Base-by-base conservation (phyloP, 176 grass and related monocot genomes). In the Rhynchospora breviuscula region DNA sequence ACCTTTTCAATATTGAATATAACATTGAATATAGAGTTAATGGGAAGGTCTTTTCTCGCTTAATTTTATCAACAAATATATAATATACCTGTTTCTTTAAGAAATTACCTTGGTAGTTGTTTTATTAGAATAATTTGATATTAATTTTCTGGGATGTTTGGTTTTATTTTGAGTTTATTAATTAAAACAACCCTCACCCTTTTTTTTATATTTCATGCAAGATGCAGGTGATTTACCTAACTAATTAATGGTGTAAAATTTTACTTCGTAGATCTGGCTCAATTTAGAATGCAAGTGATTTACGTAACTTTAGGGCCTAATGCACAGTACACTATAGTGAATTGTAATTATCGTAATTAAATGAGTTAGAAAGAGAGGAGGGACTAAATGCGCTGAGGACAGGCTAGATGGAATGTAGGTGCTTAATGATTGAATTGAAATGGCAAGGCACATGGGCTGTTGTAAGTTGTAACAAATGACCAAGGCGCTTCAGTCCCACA, bases 341-440 rank as follows among this genome's bases (percentile, higher is more conserved):
- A 53, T 77, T 48, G 11, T 57, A 77, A 77, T 77, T 31, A 64
- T 63, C 14, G 19, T 33, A 81, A 81, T 63, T 81, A 47, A 60
- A 48, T n/a, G 40, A 45, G 33, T 21, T 64, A 25, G 45, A 63
- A 22, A 64, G 43, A 63, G 46, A 64, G 43, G 29, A 67, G 59
- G 43, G 33, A 64, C 19, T 51, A 82, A 14, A 33, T 7, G 49
- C 19, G 5, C 74, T 31, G 33, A 59, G 35, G 54, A 79, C 79
- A 64, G 59, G 56, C 59, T 22, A 81, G 25, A 66, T 49, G 60
- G 60, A 82, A 82, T 53, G 60, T 82, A 67, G 60, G 45, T 82
- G 80, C 60, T 31, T 82, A 82, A 82, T 82, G 68, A 68, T 82
- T 82, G 80, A 67, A 61, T 65, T 81, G 26, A 82, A 82, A 18